Evolutionary conservation across 2,329 filamentous ascomycete species (phyloP).

Genomic region (Ophiostoma himal-ulmi): DNA sequence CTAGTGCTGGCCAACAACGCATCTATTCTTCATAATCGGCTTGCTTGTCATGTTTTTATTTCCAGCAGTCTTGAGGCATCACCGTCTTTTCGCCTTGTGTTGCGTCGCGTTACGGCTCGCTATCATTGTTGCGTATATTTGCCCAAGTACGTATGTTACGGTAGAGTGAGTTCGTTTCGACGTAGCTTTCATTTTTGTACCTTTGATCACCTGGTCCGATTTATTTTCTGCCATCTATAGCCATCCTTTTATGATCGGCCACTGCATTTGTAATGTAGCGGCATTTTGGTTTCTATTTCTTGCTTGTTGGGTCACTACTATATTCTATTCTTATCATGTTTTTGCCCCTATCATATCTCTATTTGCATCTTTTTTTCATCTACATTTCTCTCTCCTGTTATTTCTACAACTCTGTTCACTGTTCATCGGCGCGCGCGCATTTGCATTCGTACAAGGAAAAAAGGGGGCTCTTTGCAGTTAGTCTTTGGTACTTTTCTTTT

Average conservation of each 20-base stretch:
- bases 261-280: background rate
- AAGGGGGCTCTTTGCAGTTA: background rate
- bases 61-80: background rate
- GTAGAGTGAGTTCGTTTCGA: background rate
- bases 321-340: background rate
- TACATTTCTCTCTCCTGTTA: background rate
- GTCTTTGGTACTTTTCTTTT: background rate
- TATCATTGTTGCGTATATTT: background rate
- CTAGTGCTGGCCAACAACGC: background rate
- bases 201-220: background rate
- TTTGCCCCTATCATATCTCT: background rate
- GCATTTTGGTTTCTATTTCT: background rate
- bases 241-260: background rate
- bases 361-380: background rate
- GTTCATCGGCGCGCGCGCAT: conserved; percentile 2
- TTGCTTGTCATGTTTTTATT: too few relatives aligned
- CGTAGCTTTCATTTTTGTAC: background rate
- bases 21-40: too few relatives aligned
- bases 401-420: background rate
- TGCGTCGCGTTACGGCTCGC: conserved; percentile 10
- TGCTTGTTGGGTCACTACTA: background rate
- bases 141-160: background rate
- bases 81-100: background rate
- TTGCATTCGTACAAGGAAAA: background rate
- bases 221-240: background rate